phyloP scores from a whole-genome alignment of 805 yeast species.

The Sugiyamaella qingdaonensis region DNA sequence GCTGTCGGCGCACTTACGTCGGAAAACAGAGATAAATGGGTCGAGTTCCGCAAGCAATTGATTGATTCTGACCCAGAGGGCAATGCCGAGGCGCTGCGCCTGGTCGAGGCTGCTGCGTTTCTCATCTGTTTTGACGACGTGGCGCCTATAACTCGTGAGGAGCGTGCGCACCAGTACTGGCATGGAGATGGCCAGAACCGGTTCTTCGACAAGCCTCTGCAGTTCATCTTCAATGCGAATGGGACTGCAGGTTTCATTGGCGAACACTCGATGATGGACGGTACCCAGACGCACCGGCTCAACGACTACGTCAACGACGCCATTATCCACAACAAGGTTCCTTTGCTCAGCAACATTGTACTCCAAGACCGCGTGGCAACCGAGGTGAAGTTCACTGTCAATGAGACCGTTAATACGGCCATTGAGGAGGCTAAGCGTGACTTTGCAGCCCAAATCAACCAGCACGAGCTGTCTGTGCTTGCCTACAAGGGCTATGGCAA shows the following conservation, averaged over 20 bases:
- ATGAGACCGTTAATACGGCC: slow-evolving; percentile 46
- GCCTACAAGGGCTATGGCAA: slow-evolving; percentile 85
- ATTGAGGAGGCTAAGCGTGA: slow-evolving; percentile 53
- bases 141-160: slow-evolving; percentile 71
- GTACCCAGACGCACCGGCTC: slow-evolving; percentile 87
- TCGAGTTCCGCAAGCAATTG: slow-evolving; percentile 54
- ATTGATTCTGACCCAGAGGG: slow-evolving; percentile 47
- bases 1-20: slow-evolving; percentile 80
- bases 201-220: slow-evolving; percentile 86
- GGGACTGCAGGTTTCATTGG: slow-evolving; percentile 91
- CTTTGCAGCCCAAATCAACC: slow-evolving; percentile 53
- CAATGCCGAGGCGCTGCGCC: slow-evolving; percentile 57
- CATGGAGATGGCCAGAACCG: slow-evolving; percentile 93
- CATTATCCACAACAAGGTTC: slow-evolving; percentile 46
- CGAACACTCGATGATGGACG: slow-evolving; percentile 98
- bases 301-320: slow-evolving; percentile 69
- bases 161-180: slow-evolving; percentile 83
- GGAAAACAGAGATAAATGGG: slow-evolving; percentile 82
- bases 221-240: slow-evolving; percentile 74
- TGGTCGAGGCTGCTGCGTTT: slow-evolving; percentile 74
- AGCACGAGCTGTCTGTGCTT: slow-evolving; percentile 75
- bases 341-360: slow-evolving; percentile 27
- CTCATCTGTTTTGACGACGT: slow-evolving; percentile 73
- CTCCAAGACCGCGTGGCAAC: slow-evolving; percentile 24
- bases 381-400: slow-evolving; percentile 51